Percentiles rank a stretch among this genome's conserved stretches.
Evolutionary conservation across 331 rosid species (phyloP).

Genomic region (Malus hybrid): DNA sequence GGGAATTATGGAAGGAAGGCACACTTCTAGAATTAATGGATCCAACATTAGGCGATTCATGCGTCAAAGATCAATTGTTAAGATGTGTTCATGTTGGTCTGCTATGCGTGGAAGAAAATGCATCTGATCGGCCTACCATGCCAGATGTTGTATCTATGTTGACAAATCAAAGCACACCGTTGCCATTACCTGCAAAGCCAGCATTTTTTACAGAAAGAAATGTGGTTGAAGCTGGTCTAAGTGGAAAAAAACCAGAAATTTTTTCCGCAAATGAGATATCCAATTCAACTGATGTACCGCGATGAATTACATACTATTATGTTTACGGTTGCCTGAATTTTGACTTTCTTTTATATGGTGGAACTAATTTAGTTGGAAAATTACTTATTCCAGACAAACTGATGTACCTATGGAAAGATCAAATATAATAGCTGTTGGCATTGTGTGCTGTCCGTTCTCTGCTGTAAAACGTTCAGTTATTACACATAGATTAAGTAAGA

Average conservation of each 20-base stretch:
- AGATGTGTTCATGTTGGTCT: conserved; percentile 9
- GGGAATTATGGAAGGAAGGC: not conserved
- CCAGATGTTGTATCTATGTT: no score
- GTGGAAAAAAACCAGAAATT: not conserved
- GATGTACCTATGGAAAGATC: no score
- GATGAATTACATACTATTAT: not conserved
- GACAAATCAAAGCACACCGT: no score
- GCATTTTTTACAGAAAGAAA: not conserved
- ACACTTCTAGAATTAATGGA: not conserved
- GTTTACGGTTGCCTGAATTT: not conserved
- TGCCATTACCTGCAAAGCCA: not conserved
- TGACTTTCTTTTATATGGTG: no score
- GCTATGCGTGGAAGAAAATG: not conserved
- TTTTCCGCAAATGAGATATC: not conserved
- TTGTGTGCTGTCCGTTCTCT: no score
- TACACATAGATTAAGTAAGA: no score
- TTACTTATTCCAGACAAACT: no score
- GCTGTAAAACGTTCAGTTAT: no score
- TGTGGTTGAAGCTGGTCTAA: not conserved
- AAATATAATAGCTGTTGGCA: no score
- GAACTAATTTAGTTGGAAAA: no score
- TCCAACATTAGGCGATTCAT: not conserved
- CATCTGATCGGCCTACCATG: no score
- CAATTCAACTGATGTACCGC: not conserved
- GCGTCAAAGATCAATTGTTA: not conserved